These are phyloP conservation scores for Phytophthora fragariae DNA, from an alignment of 352 stramenopile genomes.

Conservation along the genomic window DNA sequence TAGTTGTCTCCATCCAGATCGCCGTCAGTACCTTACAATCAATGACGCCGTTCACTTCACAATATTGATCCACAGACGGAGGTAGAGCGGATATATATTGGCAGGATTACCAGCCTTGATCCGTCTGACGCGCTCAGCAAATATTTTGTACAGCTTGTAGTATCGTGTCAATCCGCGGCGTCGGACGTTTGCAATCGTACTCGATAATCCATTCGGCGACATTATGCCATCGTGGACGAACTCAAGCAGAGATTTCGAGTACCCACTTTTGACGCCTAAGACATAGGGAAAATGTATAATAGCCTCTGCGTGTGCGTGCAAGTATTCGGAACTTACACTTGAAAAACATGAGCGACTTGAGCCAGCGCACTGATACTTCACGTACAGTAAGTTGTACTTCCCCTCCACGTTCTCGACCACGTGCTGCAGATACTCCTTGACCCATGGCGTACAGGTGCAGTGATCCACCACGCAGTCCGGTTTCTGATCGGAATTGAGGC, in stretches of 20 bases:
- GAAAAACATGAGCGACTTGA: background rate
- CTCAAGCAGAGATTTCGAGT: no score
- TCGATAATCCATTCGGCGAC: background rate
- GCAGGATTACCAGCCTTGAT: background rate
- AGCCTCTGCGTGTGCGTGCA: no score
- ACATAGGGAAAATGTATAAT: no score
- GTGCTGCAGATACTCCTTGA: background rate
- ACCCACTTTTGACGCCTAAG: no score
- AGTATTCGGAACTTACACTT: no score
- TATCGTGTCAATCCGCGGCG: background rate
- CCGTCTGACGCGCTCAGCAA: background rate
- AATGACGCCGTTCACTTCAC: background rate
- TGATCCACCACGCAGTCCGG: background rate
- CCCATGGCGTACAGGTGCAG: background rate
- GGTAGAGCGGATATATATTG: background rate
- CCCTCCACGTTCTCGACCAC: background rate
- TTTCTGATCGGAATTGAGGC: background rate
- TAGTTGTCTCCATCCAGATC: background rate
- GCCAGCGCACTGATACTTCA: background rate
- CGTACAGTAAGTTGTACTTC: background rate
- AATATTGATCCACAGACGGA: background rate
- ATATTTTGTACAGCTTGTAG: background rate
- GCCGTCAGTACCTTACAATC: background rate
- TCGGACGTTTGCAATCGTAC: background rate
- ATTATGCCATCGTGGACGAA: background rate